A percentile compares a stretch with the other conserved stretches of the same genome.
Evolutionary conservation across 306 rosid species (phyloP).

Genomic region (Inga oerstediana): DNA sequence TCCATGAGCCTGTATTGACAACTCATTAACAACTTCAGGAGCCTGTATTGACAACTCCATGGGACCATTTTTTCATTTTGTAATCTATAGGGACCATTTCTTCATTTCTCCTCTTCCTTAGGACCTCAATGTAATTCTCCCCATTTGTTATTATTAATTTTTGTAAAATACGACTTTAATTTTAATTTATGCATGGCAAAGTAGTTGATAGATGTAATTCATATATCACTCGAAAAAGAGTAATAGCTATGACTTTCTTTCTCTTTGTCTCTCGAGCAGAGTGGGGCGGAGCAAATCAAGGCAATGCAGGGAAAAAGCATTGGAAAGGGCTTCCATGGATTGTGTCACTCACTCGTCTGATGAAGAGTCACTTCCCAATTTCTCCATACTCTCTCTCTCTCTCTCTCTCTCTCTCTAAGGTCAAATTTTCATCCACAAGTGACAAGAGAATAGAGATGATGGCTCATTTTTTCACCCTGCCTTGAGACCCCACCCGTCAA

Average conservation of each 20-base stretch:
- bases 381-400: neutral
- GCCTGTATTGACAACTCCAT: too few relatives aligned
- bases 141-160: neutral
- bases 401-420: neutral
- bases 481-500: conserved; percentile 16
- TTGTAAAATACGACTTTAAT: neutral
- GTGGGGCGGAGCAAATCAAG: conserved; percentile 25
- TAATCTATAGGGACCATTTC: too few relatives aligned
- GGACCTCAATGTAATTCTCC: too few relatives aligned
- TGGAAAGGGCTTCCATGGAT: conserved; percentile 67
- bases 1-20: too few relatives aligned
- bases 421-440: neutral
- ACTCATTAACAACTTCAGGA: too few relatives aligned
- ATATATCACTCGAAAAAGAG: neutral
- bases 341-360: conserved; percentile 42
- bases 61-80: too few relatives aligned
- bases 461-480: conserved; percentile 1
- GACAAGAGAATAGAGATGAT: neutral
- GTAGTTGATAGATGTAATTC: neutral
- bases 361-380: conserved; percentile 45
- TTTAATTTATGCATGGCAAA: neutral
- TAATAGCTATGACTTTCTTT: neutral
- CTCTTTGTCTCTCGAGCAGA: neutral
- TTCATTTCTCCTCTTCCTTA: too few relatives aligned
- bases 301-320: conserved; percentile 5